phyloP scores from a whole-genome alignment of 2,329 filamentous ascomycete genomes.

The Emmonsia crescens region DNA sequence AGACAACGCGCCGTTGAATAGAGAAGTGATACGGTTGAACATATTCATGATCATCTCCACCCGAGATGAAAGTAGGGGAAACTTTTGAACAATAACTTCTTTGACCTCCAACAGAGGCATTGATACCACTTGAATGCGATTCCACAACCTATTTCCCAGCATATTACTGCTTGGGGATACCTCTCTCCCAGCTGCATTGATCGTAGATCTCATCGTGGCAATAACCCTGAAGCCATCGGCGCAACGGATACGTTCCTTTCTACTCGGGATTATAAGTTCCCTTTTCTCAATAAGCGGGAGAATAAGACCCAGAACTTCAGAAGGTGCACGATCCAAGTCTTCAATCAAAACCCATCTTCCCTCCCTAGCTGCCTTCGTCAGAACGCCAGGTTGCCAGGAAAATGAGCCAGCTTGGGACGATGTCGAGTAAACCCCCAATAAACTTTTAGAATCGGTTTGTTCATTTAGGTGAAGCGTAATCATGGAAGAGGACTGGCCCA shows the following conservation, averaged over 20 bases:
- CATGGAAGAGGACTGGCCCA: conserved; percentile 71
- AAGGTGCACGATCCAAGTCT: conserved; percentile 87
- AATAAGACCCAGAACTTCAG: conserved; percentile 86
- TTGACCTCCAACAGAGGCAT: conserved; percentile 60
- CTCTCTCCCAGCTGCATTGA: conserved; percentile 58
- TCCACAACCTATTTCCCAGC: conserved; percentile 81
- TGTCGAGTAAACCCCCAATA: conserved; percentile 88
- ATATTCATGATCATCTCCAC: conserved; percentile 46
- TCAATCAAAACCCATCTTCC: conserved; percentile 96
- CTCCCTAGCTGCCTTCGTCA: conserved; percentile 88
- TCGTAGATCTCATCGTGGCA: conserved; percentile 69
- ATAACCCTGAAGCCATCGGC: conserved; percentile 80
- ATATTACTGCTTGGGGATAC: conserved; percentile 57
- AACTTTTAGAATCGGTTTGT: conserved; percentile 93
- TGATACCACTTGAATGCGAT: conserved; percentile 56
- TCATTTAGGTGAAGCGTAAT: conserved; percentile 94
- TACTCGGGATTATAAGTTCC: conserved; percentile 81
- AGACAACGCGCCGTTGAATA: conserved; percentile 29
- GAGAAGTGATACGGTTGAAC: conserved; percentile 36
- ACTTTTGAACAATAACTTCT: conserved; percentile 59
- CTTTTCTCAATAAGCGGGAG: conserved; percentile 84
- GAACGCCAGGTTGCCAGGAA: conserved; percentile 78
- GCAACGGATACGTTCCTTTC: conserved; percentile 75
- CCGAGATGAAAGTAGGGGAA: conserved; percentile 53
- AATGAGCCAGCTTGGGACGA: conserved; percentile 82